These are phyloP conservation scores for Warburgia ugandensis DNA, from an alignment of 164 flowering plant genomes.

Conservation along the genomic window DNA sequence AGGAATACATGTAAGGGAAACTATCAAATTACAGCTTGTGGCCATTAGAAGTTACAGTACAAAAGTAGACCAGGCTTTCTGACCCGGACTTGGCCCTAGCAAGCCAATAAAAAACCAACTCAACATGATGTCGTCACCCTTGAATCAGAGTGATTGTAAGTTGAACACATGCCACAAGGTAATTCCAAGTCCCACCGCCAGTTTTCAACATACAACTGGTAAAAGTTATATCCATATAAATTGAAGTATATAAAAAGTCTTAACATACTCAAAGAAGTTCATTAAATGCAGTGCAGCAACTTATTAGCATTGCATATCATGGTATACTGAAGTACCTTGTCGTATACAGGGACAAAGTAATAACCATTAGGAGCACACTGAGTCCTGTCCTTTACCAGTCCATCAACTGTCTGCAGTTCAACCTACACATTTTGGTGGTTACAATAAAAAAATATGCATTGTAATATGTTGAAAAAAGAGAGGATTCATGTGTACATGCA, in stretches of 20 bases:
- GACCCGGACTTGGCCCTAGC: too few relatives aligned
- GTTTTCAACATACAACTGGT: too few relatives aligned
- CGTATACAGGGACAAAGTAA: conserved; percentile 96
- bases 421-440: conserved; percentile 36
- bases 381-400: conserved; percentile 88
- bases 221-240: too few relatives aligned
- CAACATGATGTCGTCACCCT: too few relatives aligned
- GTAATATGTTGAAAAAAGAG: background rate
- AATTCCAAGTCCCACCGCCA: too few relatives aligned
- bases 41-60: too few relatives aligned
- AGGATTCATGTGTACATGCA: background rate
- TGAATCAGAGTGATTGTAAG: too few relatives aligned
- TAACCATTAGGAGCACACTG: conserved; percentile 99
- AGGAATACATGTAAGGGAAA: too few relatives aligned
- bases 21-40: too few relatives aligned
- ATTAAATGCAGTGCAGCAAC: background rate
- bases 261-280: background rate
- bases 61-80: too few relatives aligned
- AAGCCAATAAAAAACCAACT: too few relatives aligned
- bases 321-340: conserved; percentile 50
- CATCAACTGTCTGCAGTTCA: conserved; percentile 90
- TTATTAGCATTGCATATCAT: background rate
- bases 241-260: background rate
- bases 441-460: background rate
- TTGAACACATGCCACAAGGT: too few relatives aligned